Conservation (phyloP, 2,329 filamentous ascomycete species). For the Calonectria crousiana region DNA sequence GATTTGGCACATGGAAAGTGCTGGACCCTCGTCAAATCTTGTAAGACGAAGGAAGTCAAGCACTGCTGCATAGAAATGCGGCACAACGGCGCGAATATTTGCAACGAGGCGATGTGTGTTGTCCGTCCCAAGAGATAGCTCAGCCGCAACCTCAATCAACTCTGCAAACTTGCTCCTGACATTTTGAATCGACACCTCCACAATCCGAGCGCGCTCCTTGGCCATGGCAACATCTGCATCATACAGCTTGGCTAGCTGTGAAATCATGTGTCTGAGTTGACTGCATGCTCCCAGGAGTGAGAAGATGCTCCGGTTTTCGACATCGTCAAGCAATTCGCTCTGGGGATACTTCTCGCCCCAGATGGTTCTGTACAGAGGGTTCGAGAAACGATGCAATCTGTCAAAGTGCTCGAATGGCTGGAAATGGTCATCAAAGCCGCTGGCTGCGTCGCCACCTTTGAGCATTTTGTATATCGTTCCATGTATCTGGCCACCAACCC, state of each 20-base stretch:
- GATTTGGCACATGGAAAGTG: slow-evolving; percentile 1
- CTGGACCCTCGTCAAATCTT: neutral
- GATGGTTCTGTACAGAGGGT: slow-evolving; percentile 48
- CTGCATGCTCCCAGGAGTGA: slow-evolving; percentile 45
- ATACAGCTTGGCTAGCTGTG: slow-evolving; percentile 43
- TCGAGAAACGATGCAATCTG: slow-evolving; percentile 48
- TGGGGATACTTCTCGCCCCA: slow-evolving; percentile 51
- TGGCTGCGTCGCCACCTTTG: neutral
- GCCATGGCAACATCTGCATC: slow-evolving; percentile 32
- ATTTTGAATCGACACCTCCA: slow-evolving; percentile 38
- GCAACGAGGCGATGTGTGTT: slow-evolving; percentile 46
- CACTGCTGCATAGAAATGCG: slow-evolving; percentile 50
- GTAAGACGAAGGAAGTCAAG: slow-evolving; percentile 41
- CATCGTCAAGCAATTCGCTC: slow-evolving; percentile 49
- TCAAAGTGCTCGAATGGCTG: slow-evolving; percentile 40
- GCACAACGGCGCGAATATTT: slow-evolving; percentile 51
- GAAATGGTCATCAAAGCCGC: neutral
- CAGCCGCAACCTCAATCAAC: slow-evolving; percentile 42
- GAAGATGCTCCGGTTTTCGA: slow-evolving; percentile 51
- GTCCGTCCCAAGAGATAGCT: slow-evolving; percentile 40
- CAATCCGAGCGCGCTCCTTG: slow-evolving; percentile 30
- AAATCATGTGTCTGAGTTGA: slow-evolving; percentile 49
- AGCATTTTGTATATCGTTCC: slow-evolving; percentile 35
- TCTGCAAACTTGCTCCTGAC: slow-evolving; percentile 40
- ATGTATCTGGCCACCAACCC: slow-evolving; percentile 49